phyloP scores from a whole-genome alignment of 225 moss, liverwort and hornwort genomes.

The Ulota crispa region DNA sequence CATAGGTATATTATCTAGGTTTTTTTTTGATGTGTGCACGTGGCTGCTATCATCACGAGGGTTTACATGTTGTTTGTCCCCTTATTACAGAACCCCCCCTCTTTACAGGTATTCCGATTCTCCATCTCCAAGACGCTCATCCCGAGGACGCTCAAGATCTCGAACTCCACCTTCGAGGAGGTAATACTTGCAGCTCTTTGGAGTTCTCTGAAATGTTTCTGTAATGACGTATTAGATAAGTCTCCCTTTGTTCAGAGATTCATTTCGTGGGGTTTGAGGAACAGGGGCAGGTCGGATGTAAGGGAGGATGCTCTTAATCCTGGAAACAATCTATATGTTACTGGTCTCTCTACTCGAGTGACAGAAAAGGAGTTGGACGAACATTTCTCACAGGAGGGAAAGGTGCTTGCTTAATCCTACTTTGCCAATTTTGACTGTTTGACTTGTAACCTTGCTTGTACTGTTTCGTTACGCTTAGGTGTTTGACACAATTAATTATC shows the following conservation, averaged over 20 bases:
- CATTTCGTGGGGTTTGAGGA: not conserved
- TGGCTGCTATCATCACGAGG: not conserved
- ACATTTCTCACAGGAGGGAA: slow-evolving; percentile 86
- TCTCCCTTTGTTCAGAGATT: not conserved
- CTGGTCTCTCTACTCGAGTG: slow-evolving; percentile 92
- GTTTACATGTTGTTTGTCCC: slow-evolving; percentile 24
- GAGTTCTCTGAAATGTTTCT: not conserved
- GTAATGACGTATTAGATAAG: not conserved
- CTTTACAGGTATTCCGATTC: slow-evolving; percentile 61
- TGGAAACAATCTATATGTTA: slow-evolving; percentile 95
- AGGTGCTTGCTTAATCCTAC: slow-evolving; percentile 39
- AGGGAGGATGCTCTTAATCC: slow-evolving; percentile 72
- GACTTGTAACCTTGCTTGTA: not conserved
- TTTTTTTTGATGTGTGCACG: not conserved
- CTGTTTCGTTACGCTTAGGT: not conserved
- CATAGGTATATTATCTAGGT: not conserved
- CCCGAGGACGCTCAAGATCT: slow-evolving; percentile 51
- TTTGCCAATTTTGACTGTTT: not conserved
- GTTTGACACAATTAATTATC: not conserved
- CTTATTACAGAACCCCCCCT: slow-evolving; percentile 42
- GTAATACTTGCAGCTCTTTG: not conserved
- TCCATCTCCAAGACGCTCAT: slow-evolving; percentile 55
- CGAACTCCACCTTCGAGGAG: slow-evolving; percentile 58
- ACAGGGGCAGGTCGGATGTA: slow-evolving; percentile 50
- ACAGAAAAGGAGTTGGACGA: slow-evolving; percentile 92